Base-by-base conservation (phyloP, 306 rosid species). In the Casuarina equisetifolia region DNA sequence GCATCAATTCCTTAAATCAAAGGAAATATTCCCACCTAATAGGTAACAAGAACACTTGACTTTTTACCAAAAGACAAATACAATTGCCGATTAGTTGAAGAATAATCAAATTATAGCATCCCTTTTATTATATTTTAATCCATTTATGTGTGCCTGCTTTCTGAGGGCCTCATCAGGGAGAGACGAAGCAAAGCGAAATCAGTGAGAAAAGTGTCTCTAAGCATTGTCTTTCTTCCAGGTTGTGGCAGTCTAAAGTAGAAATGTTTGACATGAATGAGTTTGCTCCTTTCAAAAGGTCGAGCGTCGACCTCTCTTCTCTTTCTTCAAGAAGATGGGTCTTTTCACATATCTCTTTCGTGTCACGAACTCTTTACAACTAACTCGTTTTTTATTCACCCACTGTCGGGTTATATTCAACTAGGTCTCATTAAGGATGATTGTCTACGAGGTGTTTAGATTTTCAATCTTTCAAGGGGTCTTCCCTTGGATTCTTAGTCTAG, bases 11-110 rank as follows among this genome's bases (percentile, higher is more conserved):
- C 74, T 64, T 67, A 40, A 76, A 40, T 52, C 54, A 51, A 45
- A 51, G 67, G 19, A 72, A 69, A 74, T 75, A 83, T 76, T 79
- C 83, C 64, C 70, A 83, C 86, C 86, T 79, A 83, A 83, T 63
- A 58, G 72, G 69, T 62, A 79, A 83, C 83, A 70, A 83, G 61
- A 70, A 71, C 46, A 46, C n/a, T 79, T 75, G 80, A 74, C 85
- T 78, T 73, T 78, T 70, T 6, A 70, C 44, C 54, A 38, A 13
- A 69, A 15, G 48, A 63, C 50, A 45, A 11, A 54, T 9, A 67
- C 8, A 61, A 44, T 17, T 20, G 39, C 43, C 61, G 55, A 80
- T 80, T 82, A 43, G 59, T 78, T 82, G 50, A 46, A 58, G 17
- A 50, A 57, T 3, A 6, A 51, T 66, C 43, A 77, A 72, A 72